A percentile compares a stretch with the other conserved stretches of the same genome.
phyloP scores from a whole-genome alignment of 345 rosid species.

The Hibiscus mutabilis region DNA sequence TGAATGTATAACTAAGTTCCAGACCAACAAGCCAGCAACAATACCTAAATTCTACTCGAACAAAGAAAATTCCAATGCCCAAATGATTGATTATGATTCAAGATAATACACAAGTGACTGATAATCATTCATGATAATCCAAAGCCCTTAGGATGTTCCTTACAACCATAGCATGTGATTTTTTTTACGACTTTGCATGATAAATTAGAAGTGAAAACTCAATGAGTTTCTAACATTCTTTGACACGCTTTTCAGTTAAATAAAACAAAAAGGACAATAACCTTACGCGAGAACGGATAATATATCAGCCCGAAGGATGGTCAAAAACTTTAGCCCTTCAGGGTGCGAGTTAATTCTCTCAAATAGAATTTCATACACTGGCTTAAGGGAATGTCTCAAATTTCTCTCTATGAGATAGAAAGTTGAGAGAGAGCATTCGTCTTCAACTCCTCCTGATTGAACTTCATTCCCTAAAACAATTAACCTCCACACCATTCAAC shows the following conservation, averaged over 20 bases:
- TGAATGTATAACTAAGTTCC: neutral
- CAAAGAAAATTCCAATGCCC: neutral
- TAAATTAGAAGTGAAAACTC: neutral
- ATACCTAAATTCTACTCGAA: neutral
- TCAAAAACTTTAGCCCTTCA: constrained; percentile 76
- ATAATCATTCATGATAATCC: neutral
- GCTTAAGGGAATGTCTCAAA: constrained; percentile 74
- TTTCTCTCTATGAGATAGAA: constrained; percentile 77
- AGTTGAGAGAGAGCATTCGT: constrained; percentile 47
- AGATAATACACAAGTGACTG: neutral
- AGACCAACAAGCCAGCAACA: neutral
- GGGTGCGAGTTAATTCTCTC: constrained; percentile 80
- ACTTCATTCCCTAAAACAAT: constrained; percentile 35
- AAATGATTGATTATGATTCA: neutral
- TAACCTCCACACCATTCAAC: constrained; percentile 7
- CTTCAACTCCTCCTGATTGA: constrained; percentile 24
- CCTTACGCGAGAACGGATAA: constrained; percentile 62
- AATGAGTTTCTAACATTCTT: neutral
- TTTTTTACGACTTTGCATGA: neutral
- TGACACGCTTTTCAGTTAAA: neutral
- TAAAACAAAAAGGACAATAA: constrained; percentile 14
- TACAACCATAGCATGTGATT: neutral
- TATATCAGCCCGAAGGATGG: constrained; percentile 75
- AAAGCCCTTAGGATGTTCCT: neutral
- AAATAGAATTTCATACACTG: constrained; percentile 71